phyloP scores from a whole-genome alignment of 192 early-diverging fungal species.

The Irineochytrium annulatum region DNA sequence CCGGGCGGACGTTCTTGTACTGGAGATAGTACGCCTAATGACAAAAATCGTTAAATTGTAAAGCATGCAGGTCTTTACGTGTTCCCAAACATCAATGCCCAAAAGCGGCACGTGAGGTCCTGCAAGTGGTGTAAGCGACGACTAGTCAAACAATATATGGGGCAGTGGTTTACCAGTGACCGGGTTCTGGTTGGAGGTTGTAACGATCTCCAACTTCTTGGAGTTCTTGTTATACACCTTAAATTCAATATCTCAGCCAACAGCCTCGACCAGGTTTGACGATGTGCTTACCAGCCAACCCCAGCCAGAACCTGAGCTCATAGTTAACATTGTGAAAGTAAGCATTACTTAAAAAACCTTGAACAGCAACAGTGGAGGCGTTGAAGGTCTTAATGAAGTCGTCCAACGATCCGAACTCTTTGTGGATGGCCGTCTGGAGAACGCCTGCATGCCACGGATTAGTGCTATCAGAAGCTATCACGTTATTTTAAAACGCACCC shows the following conservation, averaged over 20 bases:
- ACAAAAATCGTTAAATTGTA: background rate
- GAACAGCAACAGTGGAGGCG: slow-evolving; percentile 73
- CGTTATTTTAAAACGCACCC: slow-evolving; percentile 28
- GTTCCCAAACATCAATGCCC: slow-evolving; percentile 94
- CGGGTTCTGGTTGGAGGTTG: slow-evolving; percentile 88
- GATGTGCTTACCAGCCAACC: no score
- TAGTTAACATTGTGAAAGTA: background rate
- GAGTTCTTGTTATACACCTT: slow-evolving; percentile 65
- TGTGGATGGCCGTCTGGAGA: slow-evolving; percentile 69
- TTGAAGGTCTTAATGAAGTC: slow-evolving; percentile 74
- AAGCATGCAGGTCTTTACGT: slow-evolving; percentile 33
- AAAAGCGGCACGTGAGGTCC: slow-evolving; percentile 69
- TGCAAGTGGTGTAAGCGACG: background rate
- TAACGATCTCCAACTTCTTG: slow-evolving; percentile 79
- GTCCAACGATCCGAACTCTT: slow-evolving; percentile 81
- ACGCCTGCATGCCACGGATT: slow-evolving; percentile 23
- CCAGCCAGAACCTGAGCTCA: slow-evolving; percentile 68
- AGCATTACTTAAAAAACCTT: slow-evolving; percentile 47
- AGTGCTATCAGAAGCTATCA: background rate
- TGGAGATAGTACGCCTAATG: slow-evolving; percentile 88
- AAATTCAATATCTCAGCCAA: slow-evolving; percentile 8
- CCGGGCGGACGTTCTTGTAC: slow-evolving; percentile 96
- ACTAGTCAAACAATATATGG: slow-evolving; percentile 17
- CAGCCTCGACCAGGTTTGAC: no score
- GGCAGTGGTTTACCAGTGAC: slow-evolving; percentile 26